Evolutionary conservation across 108 stramenopile species (phyloP).

Genomic region (Cyclotella cryptica): DNA sequence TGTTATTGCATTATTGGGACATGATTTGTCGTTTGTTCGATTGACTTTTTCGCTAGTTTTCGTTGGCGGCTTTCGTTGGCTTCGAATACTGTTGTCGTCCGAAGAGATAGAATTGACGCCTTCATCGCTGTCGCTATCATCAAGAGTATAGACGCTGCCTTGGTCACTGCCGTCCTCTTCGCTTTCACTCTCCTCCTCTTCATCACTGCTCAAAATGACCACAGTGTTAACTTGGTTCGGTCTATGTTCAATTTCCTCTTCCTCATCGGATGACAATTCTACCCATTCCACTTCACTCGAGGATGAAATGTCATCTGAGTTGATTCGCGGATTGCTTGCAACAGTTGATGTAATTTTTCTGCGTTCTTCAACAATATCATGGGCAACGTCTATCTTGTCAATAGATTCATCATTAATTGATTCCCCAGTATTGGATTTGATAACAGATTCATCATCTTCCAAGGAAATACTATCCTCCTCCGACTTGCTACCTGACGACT

Average conservation of each 20-base stretch:
- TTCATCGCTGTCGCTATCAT: slow-evolving; percentile 29
- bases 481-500: background rate
- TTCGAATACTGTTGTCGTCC: too few species aligned
- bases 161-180: slow-evolving; percentile 25
- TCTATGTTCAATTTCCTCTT: slow-evolving; percentile 15
- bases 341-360: background rate
- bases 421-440: background rate
- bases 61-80: too few species aligned
- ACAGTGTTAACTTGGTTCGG: slow-evolving; percentile 55
- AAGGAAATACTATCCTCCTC: background rate
- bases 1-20: background rate
- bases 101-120: too few species aligned
- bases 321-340: background rate
- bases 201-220: slow-evolving; percentile 52
- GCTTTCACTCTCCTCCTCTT: slow-evolving; percentile 51
- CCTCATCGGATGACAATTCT: slow-evolving; percentile 37
- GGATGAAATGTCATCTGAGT: slow-evolving; percentile 25
- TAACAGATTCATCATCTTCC: background rate
- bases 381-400: background rate
- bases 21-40: slow-evolving; percentile 11
- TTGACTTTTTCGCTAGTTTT: background rate
- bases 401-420: background rate
- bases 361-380: background rate
- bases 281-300: slow-evolving; percentile 42
- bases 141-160: slow-evolving; percentile 25